Conservation (phyloP, 352 stramenopile genomes). For the Pythium plurisporium region DNA sequence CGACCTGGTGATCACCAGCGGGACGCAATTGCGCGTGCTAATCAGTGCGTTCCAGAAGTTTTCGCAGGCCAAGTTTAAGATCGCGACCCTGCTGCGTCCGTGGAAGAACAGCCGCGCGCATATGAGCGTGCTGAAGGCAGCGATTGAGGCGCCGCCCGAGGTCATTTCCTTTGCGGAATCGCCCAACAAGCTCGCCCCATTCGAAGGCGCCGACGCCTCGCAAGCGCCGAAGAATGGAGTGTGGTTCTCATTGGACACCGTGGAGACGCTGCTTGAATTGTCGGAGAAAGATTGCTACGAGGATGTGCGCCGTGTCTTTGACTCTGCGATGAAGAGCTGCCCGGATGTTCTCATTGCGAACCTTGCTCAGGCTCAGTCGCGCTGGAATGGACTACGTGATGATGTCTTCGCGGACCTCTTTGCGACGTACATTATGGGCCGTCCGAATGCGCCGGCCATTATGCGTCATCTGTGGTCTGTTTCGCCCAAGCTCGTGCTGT, state of each 20-base stretch:
- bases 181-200: slow-evolving; percentile 73
- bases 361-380: slow-evolving; percentile 63
- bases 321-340: slow-evolving; percentile 77
- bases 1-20: slow-evolving; percentile 62
- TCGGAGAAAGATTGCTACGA: slow-evolving; percentile 84
- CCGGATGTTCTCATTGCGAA: slow-evolving; percentile 86
- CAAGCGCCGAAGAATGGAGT: slow-evolving; percentile 81
- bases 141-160: slow-evolving; percentile 75
- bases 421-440: slow-evolving; percentile 81
- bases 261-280: slow-evolving; percentile 74
- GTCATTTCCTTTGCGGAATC: slow-evolving; percentile 79
- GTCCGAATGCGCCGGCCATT: slow-evolving; percentile 82
- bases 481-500: slow-evolving; percentile 81
- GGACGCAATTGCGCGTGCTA: slow-evolving; percentile 60
- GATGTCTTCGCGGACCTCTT: slow-evolving; percentile 88
- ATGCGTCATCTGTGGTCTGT: slow-evolving; percentile 87
- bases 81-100: slow-evolving; percentile 60
- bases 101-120: slow-evolving; percentile 82
- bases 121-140: slow-evolving; percentile 68
- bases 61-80: slow-evolving; percentile 76
- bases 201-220: slow-evolving; percentile 83
- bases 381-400: slow-evolving; percentile 79
- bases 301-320: slow-evolving; percentile 74
- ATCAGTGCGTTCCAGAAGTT: slow-evolving; percentile 78
- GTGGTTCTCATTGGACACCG: slow-evolving; percentile 83